phyloP scores from a whole-genome alignment of 176 grass and related monocot species.

The Musa beccarii region DNA sequence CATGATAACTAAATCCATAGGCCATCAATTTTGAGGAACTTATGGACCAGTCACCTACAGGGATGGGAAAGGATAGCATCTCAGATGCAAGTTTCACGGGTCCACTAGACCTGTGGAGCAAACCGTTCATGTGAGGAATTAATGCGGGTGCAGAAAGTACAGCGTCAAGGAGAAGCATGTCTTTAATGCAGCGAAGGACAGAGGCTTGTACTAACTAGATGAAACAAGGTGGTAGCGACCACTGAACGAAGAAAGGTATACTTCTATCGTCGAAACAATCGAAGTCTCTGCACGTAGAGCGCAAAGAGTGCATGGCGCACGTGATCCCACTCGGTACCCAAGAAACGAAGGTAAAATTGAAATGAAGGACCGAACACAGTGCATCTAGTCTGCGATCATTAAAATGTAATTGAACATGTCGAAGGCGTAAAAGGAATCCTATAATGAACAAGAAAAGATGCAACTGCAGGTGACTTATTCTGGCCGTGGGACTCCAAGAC shows the following conservation, averaged over 20 bases:
- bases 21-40: too few relatives aligned
- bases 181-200: background rate
- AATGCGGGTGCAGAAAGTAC: background rate
- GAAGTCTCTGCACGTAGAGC: background rate
- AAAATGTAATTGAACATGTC: too few relatives aligned
- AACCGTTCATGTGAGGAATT: conserved; percentile 5
- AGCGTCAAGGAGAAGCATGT: background rate
- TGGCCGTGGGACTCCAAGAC: too few relatives aligned
- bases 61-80: background rate
- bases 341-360: too few relatives aligned
- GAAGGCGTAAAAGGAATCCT: too few relatives aligned
- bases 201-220: too few relatives aligned
- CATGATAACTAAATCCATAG: too few relatives aligned
- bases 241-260: background rate
- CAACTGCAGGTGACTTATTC: too few relatives aligned
- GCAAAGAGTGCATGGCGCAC: background rate
- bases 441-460: too few relatives aligned
- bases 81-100: background rate
- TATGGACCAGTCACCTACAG: too few relatives aligned
- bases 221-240: background rate
- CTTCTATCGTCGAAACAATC: background rate
- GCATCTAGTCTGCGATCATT: background rate
- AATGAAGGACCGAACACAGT: background rate
- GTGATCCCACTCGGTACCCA: background rate
- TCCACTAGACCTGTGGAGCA: background rate